A percentile compares a stretch with the other conserved stretches of the same genome.
These are phyloP conservation scores for Fereydounia khargensis DNA, from an alignment of 1,284 basidiomycete genomes.

Conservation along the genomic window DNA sequence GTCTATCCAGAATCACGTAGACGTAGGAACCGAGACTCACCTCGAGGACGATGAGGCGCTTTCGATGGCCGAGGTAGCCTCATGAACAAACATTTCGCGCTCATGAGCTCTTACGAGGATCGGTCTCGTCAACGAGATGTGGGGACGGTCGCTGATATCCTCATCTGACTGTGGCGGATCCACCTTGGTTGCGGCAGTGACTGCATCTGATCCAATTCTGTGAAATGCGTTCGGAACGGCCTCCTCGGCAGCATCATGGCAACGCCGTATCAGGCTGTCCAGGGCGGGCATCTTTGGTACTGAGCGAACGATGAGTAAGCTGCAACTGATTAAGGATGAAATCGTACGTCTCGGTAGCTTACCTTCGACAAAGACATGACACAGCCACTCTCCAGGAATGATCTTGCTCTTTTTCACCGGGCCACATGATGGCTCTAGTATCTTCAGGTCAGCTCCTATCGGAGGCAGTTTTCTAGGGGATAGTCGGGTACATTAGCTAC, in stretches of 20 bases:
- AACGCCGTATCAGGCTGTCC: not conserved
- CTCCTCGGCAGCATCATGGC: too few species aligned
- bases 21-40: not conserved
- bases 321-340: too few species aligned
- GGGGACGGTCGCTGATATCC: conserved; percentile 1
- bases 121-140: conserved; percentile 35
- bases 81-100: conserved; percentile 18
- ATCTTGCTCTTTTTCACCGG: not conserved
- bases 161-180: not conserved
- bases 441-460: conserved; percentile 5
- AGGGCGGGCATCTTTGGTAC: not conserved
- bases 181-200: not conserved
- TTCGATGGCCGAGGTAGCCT: not conserved
- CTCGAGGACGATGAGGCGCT: not conserved
- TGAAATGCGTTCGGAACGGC: too few species aligned
- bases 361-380: conserved; percentile 34
- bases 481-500: too few species aligned
- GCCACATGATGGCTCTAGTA: not conserved
- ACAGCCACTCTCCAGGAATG: conserved; percentile 27
- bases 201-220: not conserved
- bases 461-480: conserved; percentile 20
- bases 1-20: conserved; percentile 1
- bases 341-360: too few species aligned
- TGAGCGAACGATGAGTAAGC: too few species aligned
- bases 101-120: conserved; percentile 31